Evolutionary conservation across 1,284 basidiomycete species (phyloP).

Genomic region (Polyporus tsugae): DNA sequence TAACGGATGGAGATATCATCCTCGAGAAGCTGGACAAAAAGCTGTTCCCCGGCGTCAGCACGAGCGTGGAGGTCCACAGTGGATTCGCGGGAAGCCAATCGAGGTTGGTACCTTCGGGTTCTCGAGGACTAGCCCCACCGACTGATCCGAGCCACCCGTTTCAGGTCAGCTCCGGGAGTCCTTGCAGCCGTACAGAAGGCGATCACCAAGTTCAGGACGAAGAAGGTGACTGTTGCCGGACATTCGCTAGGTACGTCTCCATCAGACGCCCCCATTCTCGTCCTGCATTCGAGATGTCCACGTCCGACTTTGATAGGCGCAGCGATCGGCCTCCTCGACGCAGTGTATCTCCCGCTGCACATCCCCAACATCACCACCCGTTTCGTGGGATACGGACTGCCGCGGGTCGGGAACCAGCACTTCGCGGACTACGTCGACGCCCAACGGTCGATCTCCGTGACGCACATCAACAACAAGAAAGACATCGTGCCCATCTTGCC

Average conservation of each 20-base stretch:
- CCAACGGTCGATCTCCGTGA: constrained; percentile 35
- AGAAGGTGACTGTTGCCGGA: constrained; percentile 46
- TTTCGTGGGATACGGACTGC: constrained; percentile 59
- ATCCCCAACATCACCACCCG: constrained; percentile 48
- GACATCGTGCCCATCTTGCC: constrained; percentile 41
- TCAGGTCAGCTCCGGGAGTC: constrained; percentile 45
- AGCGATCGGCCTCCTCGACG: constrained; percentile 56
- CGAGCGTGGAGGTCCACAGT: constrained; percentile 57
- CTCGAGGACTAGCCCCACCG: background rate
- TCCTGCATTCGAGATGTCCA: too few species aligned
- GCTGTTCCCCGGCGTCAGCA: constrained; percentile 64
- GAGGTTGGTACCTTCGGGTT: constrained; percentile 45
- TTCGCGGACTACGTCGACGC: constrained; percentile 66
- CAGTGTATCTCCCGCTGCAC: constrained; percentile 54
- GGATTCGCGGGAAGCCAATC: constrained; percentile 65
- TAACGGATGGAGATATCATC: constrained; percentile 46
- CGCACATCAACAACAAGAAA: constrained; percentile 43
- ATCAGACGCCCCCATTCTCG: constrained; percentile 24
- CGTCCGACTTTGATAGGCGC: constrained; percentile 42
- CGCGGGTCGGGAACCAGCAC: constrained; percentile 68
- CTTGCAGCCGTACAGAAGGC: constrained; percentile 47
- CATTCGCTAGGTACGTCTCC: constrained; percentile 50
- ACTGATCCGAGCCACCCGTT: background rate
- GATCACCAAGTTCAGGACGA: constrained; percentile 39
- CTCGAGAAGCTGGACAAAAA: constrained; percentile 36